Evolutionary conservation across 139 green algal species (phyloP).

Genomic region (Edaphochlamys debaryana): DNA sequence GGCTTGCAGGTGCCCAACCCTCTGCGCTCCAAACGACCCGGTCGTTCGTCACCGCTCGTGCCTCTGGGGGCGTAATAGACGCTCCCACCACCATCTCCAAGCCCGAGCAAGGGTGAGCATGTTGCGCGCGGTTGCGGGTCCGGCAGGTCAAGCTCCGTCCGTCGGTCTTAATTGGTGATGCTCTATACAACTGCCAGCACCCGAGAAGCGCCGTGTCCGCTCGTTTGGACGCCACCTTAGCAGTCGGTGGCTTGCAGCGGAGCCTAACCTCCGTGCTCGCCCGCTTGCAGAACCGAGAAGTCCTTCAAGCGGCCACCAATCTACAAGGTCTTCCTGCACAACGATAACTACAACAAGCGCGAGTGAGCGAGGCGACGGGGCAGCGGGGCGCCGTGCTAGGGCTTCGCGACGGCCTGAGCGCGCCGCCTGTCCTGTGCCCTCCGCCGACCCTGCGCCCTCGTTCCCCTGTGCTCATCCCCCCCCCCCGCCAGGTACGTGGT

Average conservation of each 20-base stretch:
- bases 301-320: slow-evolving; percentile 75
- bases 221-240: too few species aligned
- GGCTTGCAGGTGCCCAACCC: too few species aligned
- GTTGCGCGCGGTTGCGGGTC: too few species aligned
- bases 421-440: too few species aligned
- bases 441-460: too few species aligned
- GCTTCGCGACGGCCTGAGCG: too few species aligned
- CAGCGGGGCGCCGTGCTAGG: too few species aligned
- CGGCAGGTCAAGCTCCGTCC: too few species aligned
- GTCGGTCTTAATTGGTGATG: not conserved
- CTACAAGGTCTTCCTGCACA: slow-evolving; percentile 80
- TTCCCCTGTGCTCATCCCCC: too few species aligned
- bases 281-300: slow-evolving; percentile 43
- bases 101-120: slow-evolving; percentile 23
- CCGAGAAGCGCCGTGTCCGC: not conserved
- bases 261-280: too few species aligned
- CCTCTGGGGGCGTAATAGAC: slow-evolving; percentile 19
- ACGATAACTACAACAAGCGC: slow-evolving; percentile 84
- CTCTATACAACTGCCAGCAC: not conserved
- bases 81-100: slow-evolving; percentile 11
- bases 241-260: too few species aligned
- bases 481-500: slow-evolving; percentile 82
- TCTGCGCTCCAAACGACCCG: not conserved
- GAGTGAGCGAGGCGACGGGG: too few species aligned
- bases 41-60: not conserved